A percentile compares a stretch with the other conserved stretches of the same genome.
phyloP scores from a whole-genome alignment of 257 asterid species.

The Przewalskia tangutica region DNA sequence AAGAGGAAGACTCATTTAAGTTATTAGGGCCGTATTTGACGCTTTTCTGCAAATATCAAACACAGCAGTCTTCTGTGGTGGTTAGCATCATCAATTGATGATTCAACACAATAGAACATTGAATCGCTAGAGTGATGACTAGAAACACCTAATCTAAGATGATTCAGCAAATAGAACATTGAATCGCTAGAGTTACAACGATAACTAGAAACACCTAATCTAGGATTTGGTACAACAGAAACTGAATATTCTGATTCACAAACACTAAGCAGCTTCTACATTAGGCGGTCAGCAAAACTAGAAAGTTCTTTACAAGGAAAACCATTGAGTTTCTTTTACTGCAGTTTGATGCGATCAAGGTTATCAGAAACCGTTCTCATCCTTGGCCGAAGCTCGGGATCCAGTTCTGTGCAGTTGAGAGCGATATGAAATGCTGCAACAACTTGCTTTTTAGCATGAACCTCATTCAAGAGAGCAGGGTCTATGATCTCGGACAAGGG shows the following conservation, averaged over 20 bases:
- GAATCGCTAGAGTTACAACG: background rate
- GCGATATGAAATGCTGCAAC: slow-evolving; percentile 77
- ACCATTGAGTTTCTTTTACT: slow-evolving; percentile 14
- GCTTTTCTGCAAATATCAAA: no score
- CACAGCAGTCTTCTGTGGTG: background rate
- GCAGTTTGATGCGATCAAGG: slow-evolving; percentile 50
- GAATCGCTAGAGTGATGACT: background rate
- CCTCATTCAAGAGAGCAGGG: slow-evolving; percentile 65
- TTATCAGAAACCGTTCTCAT: slow-evolving; percentile 74
- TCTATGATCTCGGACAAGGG: slow-evolving; percentile 79
- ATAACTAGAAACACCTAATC: background rate
- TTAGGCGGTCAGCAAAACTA: background rate
- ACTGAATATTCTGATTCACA: background rate
- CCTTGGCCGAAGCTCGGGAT: slow-evolving; percentile 82
- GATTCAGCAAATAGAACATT: background rate
- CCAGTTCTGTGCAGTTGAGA: slow-evolving; percentile 63
- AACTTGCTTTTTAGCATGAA: slow-evolving; percentile 80
- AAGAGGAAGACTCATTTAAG: no score
- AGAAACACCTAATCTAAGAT: background rate
- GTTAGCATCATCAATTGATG: background rate
- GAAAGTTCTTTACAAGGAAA: slow-evolving; percentile 4
- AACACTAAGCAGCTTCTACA: background rate
- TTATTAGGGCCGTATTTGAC: no score
- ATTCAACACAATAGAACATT: background rate
- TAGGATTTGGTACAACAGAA: background rate